Evolutionary conservation across 371 early-diverging fungal species (phyloP).

Genomic region (Sporodiniella umbellata): DNA sequence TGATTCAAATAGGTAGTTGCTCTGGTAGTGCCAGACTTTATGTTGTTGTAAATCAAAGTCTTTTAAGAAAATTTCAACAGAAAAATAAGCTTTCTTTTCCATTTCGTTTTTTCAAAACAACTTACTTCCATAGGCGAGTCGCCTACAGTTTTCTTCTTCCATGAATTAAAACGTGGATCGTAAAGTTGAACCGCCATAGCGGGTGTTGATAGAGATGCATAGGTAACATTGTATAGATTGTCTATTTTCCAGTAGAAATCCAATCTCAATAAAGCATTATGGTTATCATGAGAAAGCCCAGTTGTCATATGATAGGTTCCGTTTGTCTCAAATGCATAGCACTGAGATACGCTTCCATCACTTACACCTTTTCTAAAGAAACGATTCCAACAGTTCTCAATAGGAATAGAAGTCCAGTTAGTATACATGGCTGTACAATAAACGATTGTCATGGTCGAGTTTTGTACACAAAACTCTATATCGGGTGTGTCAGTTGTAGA

Average conservation of each 20-base stretch:
- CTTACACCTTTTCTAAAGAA: constrained; percentile 8
- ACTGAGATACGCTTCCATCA: constrained; percentile 5
- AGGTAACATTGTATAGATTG: constrained; percentile 10
- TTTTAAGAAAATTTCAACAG: constrained; percentile 5
- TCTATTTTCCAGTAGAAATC: constrained; percentile 43
- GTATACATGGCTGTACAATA: constrained; percentile 22
- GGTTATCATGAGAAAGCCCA: constrained; percentile 5
- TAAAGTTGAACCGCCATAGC: constrained; percentile 33
- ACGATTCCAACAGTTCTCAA: constrained; percentile 14
- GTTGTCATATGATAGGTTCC: constrained; percentile 20
- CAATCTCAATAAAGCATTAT: constrained; percentile 23
- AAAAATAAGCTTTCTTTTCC: not conserved
- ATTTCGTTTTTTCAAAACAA: not conserved
- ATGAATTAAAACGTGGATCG: constrained; percentile 23
- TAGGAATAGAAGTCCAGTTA: constrained; percentile 14
- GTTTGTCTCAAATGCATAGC: constrained; percentile 28
- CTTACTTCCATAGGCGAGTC: constrained; percentile 26
- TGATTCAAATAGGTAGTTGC: constrained; percentile 23
- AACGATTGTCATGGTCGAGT: constrained; percentile 21
- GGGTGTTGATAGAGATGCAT: constrained; percentile 22
- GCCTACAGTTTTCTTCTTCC: constrained; percentile 16
- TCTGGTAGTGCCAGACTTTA: constrained; percentile 22
- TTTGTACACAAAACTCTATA: constrained; percentile 36
- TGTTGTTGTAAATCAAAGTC: constrained; percentile 9
- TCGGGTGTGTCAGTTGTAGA: constrained; percentile 23